Conservation (phyloP, 2,329 filamentous ascomycete species). For the Aureobasidium melanogenum region DNA sequence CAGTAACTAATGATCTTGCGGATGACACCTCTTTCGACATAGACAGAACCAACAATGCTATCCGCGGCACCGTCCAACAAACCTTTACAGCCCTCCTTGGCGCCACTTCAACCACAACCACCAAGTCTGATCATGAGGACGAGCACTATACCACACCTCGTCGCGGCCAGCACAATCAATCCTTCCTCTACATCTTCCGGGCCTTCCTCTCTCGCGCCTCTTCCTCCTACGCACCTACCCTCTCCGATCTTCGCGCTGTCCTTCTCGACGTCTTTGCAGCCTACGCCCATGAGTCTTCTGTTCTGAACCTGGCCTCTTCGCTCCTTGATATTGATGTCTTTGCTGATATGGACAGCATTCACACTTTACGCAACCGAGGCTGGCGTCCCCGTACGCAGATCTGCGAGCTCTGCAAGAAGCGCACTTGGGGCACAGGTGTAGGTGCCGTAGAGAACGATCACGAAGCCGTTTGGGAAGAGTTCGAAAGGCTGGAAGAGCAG, state of each 20-base stretch:
- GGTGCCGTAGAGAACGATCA: slow-evolving; percentile 60
- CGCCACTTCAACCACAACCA: slow-evolving; percentile 18
- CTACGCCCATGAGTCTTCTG: slow-evolving; percentile 89
- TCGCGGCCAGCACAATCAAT: slow-evolving; percentile 24
- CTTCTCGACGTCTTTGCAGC: slow-evolving; percentile 86
- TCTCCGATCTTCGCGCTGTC: slow-evolving; percentile 78
- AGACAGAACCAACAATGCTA: slow-evolving; percentile 61
- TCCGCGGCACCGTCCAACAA: slow-evolving; percentile 12
- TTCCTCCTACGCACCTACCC: slow-evolving; percentile 63
- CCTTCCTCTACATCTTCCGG: slow-evolving; percentile 81
- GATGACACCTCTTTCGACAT: slow-evolving; percentile 9
- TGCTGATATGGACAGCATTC: slow-evolving; percentile 66
- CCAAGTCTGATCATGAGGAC: background rate
- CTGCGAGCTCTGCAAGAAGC: slow-evolving; percentile 74
- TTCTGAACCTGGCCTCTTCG: slow-evolving; percentile 74
- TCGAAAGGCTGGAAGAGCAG: slow-evolving; percentile 25
- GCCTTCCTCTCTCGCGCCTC: slow-evolving; percentile 81
- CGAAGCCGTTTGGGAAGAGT: slow-evolving; percentile 18
- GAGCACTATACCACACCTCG: background rate
- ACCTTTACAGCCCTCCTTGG: slow-evolving; percentile 15
- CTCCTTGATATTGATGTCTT: slow-evolving; percentile 87
- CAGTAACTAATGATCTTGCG: slow-evolving; percentile 29
- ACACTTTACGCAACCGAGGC: slow-evolving; percentile 67
- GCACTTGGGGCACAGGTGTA: slow-evolving; percentile 84
- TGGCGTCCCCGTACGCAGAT: slow-evolving; percentile 82